These are phyloP conservation scores for Fistulina hepatica DNA, from an alignment of 1,284 basidiomycete genomes.

Conservation along the genomic window DNA sequence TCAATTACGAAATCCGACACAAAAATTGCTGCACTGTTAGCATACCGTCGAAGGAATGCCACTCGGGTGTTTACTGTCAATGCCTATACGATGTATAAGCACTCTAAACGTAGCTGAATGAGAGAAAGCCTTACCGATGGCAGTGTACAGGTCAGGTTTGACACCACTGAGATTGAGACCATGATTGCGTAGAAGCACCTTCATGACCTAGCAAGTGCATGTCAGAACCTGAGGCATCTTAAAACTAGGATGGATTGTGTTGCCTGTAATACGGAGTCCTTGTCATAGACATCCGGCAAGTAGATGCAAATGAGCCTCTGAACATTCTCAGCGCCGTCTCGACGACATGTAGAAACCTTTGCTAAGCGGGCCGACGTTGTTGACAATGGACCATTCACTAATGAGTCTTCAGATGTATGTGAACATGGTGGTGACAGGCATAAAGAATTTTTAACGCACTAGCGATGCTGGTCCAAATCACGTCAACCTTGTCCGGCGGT, in stretches of 20 bases:
- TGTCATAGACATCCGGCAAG: conserved; percentile 58
- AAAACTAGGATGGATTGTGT: background rate
- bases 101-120: background rate
- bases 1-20: conserved; percentile 2
- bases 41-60: conserved; percentile 57
- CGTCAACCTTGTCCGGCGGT: conserved; percentile 46
- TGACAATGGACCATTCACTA: conserved; percentile 50
- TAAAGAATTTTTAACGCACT: conserved; percentile 25
- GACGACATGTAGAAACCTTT: conserved; percentile 56
- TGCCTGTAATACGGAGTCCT: conserved; percentile 37
- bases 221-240: background rate
- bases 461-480: conserved; percentile 47
- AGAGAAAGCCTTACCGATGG: conserved; percentile 32
- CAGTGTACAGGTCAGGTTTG: conserved; percentile 58
- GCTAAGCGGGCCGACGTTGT: conserved; percentile 39
- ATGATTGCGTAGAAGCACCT: conserved; percentile 49
- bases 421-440: background rate
- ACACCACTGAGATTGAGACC: conserved; percentile 55
- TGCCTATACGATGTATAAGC: conserved; percentile 26
- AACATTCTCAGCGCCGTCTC: conserved; percentile 34
- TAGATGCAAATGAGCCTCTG: conserved; percentile 64
- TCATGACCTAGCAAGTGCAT: conserved; percentile 43
- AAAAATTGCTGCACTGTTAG: background rate
- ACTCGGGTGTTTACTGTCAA: conserved; percentile 66
- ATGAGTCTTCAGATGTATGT: conserved; percentile 33